phyloP scores from a whole-genome alignment of 2,329 filamentous ascomycete genomes.

The Fusarium tanahbumbuense region DNA sequence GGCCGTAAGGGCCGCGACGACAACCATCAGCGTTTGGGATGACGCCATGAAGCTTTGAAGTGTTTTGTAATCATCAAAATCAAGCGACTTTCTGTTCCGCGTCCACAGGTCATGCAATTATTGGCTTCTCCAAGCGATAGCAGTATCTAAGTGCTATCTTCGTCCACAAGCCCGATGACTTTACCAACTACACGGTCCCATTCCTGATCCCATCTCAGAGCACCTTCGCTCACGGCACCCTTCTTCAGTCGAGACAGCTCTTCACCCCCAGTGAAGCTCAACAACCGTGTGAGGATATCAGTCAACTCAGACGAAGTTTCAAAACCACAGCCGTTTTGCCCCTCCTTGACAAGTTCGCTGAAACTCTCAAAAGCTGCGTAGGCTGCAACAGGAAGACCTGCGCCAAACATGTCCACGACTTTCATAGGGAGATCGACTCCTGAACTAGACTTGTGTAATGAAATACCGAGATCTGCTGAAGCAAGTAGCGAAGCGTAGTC shows the following conservation, averaged over 20 bases:
- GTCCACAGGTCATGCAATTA: background rate
- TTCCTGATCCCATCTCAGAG: conserved; percentile 87
- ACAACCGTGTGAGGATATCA: conserved; percentile 71
- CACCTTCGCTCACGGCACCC: conserved; percentile 80
- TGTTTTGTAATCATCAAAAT: conserved; percentile 31
- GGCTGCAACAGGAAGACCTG: conserved; percentile 88
- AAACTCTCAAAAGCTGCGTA: conserved; percentile 91
- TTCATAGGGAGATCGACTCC: conserved; percentile 99
- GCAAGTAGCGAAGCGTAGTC: conserved; percentile 89
- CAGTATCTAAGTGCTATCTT: conserved; percentile 26
- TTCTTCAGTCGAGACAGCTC: conserved; percentile 71
- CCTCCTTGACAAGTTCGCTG: conserved; percentile 88
- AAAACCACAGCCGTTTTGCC: conserved; percentile 88
- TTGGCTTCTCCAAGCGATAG: background rate
- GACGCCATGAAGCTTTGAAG: conserved; percentile 37
- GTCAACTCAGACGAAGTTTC: conserved; percentile 75
- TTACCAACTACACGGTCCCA: conserved; percentile 87
- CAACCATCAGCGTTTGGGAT: conserved; percentile 30
- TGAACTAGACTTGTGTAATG: conserved; percentile 91
- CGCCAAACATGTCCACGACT: conserved; percentile 98
- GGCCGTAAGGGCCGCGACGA: conserved; percentile 12
- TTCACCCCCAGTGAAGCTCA: conserved; percentile 61
- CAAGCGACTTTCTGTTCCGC: conserved; percentile 9
- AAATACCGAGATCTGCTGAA: conserved; percentile 88
- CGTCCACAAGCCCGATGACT: conserved; percentile 66